Percentiles rank a stretch among this genome's conserved stretches.
phyloP scores from a whole-genome alignment of 2,329 filamentous ascomycete genomes.

The Aspergillus aculeatus region DNA sequence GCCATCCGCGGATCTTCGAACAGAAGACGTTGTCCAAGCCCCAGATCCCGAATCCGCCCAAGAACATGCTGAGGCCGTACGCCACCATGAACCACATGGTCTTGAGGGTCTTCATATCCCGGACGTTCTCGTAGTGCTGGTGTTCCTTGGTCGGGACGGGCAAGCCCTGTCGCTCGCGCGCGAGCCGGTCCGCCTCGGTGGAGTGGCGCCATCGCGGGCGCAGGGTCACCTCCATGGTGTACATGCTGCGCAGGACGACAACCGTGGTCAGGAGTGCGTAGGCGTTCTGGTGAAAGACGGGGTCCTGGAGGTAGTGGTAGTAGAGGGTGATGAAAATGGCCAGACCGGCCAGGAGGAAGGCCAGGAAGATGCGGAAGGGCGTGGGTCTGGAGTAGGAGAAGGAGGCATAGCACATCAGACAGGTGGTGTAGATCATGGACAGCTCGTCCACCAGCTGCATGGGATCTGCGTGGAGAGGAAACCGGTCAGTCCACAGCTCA shows the following conservation, averaged over 20 bases:
- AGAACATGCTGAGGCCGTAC: slow-evolving; percentile 67
- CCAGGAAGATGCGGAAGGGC: slow-evolving; percentile 55
- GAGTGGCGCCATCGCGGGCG: slow-evolving; percentile 57
- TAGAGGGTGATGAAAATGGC: slow-evolving; percentile 72
- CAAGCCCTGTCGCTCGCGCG: slow-evolving; percentile 35
- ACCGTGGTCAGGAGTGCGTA: slow-evolving; percentile 71
- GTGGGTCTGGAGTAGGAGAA: slow-evolving; percentile 67
- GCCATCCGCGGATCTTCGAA: slow-evolving; percentile 61
- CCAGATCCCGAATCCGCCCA: slow-evolving; percentile 76
- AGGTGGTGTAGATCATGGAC: slow-evolving; percentile 71
- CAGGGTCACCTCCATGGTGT: slow-evolving; percentile 69
- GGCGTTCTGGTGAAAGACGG: slow-evolving; percentile 76
- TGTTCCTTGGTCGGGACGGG: slow-evolving; percentile 44
- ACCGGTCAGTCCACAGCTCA: slow-evolving; percentile 21
- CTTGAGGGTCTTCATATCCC: slow-evolving; percentile 58
- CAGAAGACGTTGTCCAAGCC: slow-evolving; percentile 77
- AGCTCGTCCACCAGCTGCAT: slow-evolving; percentile 71
- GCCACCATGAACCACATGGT: slow-evolving; percentile 76
- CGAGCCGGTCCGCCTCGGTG: slow-evolving; percentile 47
- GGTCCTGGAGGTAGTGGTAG: slow-evolving; percentile 80
- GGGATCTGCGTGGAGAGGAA: slow-evolving; percentile 50
- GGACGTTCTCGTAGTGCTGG: slow-evolving; percentile 51
- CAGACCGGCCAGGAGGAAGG: slow-evolving; percentile 54
- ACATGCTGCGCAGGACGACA: slow-evolving; percentile 71
- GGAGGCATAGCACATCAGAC: slow-evolving; percentile 69